These are phyloP conservation scores for Protomyces lactucae-debilis DNA, from an alignment of 1,139 yeast species.

Conservation along the genomic window DNA sequence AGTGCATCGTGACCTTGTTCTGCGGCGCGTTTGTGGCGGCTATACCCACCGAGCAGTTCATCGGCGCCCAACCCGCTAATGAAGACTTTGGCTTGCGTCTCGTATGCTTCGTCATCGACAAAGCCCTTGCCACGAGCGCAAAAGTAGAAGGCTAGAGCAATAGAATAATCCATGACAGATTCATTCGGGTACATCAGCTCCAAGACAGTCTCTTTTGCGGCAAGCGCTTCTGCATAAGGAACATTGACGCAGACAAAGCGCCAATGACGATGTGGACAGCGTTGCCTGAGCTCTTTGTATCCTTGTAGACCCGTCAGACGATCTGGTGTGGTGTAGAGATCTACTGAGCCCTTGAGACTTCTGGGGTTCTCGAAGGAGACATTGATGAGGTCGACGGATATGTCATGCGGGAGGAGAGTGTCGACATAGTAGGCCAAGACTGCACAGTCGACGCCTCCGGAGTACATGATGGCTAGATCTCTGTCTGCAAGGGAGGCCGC, in stretches of 20 bases:
- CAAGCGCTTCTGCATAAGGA: slow-evolving; percentile 58
- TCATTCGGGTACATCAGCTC: slow-evolving; percentile 72
- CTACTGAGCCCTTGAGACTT: slow-evolving; percentile 33
- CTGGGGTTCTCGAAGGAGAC: slow-evolving; percentile 95
- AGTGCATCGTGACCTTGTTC: slow-evolving; percentile 39
- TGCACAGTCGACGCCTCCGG: slow-evolving; percentile 95
- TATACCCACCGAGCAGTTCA: slow-evolving; percentile 90
- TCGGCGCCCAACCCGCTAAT: slow-evolving; percentile 97
- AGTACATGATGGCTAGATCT: slow-evolving; percentile 47
- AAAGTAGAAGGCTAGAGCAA: slow-evolving; percentile 90
- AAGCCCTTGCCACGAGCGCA: slow-evolving; percentile 60
- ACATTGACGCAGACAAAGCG: slow-evolving; percentile 65
- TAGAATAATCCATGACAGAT: slow-evolving; percentile 92
- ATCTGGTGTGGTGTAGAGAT: slow-evolving; percentile 62
- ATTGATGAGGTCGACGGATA: slow-evolving; percentile 65
- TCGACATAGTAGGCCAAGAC: slow-evolving; percentile 51
- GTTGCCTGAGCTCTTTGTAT: slow-evolving; percentile 42
- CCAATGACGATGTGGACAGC: slow-evolving; percentile 37
- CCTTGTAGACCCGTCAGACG: slow-evolving; percentile 64
- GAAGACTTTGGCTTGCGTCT: slow-evolving; percentile 60
- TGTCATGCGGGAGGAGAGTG: slow-evolving; percentile 39
- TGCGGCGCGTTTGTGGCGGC: slow-evolving; percentile 55
- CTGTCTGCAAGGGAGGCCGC: not conserved
- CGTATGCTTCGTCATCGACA: slow-evolving; percentile 38
- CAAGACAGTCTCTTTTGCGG: slow-evolving; percentile 51